These are phyloP conservation scores for Leishmania amazonensis DNA, from an alignment of 208 protist species.

Conservation along the genomic window DNA sequence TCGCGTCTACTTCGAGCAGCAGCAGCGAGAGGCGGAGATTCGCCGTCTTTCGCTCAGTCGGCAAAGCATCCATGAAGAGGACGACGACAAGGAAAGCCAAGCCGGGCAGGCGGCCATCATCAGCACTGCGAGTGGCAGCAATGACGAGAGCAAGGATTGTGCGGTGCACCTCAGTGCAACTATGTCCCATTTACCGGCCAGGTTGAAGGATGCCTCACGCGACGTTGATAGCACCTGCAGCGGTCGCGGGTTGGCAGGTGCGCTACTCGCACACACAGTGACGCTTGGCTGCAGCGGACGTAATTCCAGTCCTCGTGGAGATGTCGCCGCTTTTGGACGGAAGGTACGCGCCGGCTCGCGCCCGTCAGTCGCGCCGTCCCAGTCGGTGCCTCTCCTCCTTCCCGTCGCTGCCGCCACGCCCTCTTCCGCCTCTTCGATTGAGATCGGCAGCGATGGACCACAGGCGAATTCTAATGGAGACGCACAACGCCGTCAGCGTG, in stretches of 20 bases:
- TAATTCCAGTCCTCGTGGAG: neutral
- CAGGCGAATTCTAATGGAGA: neutral
- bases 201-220: slow-evolving; percentile 15
- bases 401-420: slow-evolving; percentile 6
- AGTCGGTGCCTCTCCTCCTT: slow-evolving; percentile 10
- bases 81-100: neutral
- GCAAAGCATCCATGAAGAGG: neutral
- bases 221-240: neutral
- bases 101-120: neutral
- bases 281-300: neutral
- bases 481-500: neutral
- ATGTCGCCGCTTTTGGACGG: neutral
- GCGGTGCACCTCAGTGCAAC: neutral
- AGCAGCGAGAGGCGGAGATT: slow-evolving; percentile 12
- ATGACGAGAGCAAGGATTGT: neutral
- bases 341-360: neutral
- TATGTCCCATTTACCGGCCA: slow-evolving; percentile 4
- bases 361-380: neutral
- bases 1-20: slow-evolving; percentile 16
- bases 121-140: slow-evolving; percentile 4
- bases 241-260: neutral
- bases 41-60: neutral
- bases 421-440: neutral
- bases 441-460: neutral
- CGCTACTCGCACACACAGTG: neutral